A percentile compares a stretch with the other conserved stretches of the same genome.
Conservation (phyloP, 2,329 filamentous ascomycete species). For the Fusarium sp. region DNA sequence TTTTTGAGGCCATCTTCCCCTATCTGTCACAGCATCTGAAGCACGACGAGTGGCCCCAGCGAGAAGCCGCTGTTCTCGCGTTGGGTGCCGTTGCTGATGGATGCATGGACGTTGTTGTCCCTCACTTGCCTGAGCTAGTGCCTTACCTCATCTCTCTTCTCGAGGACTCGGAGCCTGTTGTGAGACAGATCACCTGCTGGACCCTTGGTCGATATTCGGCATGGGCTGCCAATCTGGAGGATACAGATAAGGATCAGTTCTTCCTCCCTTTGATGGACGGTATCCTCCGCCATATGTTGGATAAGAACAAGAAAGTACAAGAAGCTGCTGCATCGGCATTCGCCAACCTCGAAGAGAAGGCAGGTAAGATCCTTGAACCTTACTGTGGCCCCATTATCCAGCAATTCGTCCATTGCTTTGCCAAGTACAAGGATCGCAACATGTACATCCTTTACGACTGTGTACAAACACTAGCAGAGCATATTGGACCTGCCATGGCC, state of each 20-base stretch:
- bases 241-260: constrained; percentile 75
- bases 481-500: constrained; percentile 84
- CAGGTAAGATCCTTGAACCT: constrained; percentile 78
- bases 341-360: constrained; percentile 93
- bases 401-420: constrained; percentile 92
- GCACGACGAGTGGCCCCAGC: constrained; percentile 87
- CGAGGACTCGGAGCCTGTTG: constrained; percentile 85
- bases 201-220: constrained; percentile 91
- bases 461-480: constrained; percentile 94
- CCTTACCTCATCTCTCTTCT: constrained; percentile 89
- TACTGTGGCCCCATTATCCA: constrained; percentile 91
- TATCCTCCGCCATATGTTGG: constrained; percentile 91
- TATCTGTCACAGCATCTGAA: constrained; percentile 91
- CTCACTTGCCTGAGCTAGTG: constrained; percentile 88
- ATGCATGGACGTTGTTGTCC: constrained; percentile 87
- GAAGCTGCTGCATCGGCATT: constrained; percentile 96
- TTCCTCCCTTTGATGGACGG: constrained; percentile 99
- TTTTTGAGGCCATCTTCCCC: constrained; percentile 91
- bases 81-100: constrained; percentile 95
- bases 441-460: constrained; percentile 99
- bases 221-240: constrained; percentile 83
- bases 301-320: constrained; percentile 97
- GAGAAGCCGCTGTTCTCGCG: constrained; percentile 93
- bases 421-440: constrained; percentile 96
- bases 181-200: constrained; percentile 98